Evolutionary conservation across 108 stramenopile species (phyloP).

Genomic region (Skeletonema marinoi): DNA sequence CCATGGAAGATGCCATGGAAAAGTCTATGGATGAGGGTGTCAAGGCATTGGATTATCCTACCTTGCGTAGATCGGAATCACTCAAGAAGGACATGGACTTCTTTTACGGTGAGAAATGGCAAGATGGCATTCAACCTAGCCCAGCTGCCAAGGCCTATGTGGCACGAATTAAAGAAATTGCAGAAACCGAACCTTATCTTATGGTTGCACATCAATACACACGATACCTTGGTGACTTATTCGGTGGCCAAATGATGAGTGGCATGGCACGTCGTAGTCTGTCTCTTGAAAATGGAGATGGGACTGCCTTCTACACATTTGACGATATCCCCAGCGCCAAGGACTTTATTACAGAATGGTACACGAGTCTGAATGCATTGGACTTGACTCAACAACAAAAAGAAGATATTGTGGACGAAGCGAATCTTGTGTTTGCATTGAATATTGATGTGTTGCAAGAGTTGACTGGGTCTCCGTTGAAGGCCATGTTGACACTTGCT

Average conservation of each 20-base stretch:
- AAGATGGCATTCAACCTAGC: slow-evolving; percentile 21
- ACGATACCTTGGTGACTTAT: slow-evolving; percentile 66
- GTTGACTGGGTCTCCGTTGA: slow-evolving; percentile 54
- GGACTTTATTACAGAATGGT: slow-evolving; percentile 64
- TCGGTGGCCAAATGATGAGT: slow-evolving; percentile 78
- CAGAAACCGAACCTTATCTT: slow-evolving; percentile 39
- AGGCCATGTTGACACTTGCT: slow-evolving; percentile 42
- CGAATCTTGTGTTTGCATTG: slow-evolving; percentile 65
- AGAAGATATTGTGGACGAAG: slow-evolving; percentile 71
- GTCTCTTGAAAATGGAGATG: slow-evolving; percentile 44
- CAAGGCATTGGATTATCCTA: slow-evolving; percentile 36
- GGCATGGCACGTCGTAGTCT: slow-evolving; percentile 57
- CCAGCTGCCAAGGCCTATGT: slow-evolving; percentile 56
- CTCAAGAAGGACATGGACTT: slow-evolving; percentile 66
- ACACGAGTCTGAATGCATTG: slow-evolving; percentile 49
- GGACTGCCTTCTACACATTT: slow-evolving; percentile 60
- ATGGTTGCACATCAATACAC: slow-evolving; percentile 70
- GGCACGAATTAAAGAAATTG: slow-evolving; percentile 47
- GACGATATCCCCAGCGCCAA: slow-evolving; percentile 43
- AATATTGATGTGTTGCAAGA: slow-evolving; percentile 71
- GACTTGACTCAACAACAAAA: slow-evolving; percentile 55
- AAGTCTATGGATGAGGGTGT: slow-evolving; percentile 9
- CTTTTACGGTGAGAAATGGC: slow-evolving; percentile 61
- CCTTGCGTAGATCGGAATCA: slow-evolving; percentile 46
- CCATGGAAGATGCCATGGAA: slow-evolving; percentile 61